These are phyloP conservation scores for Phyllosticta citriasiana DNA, from an alignment of 2,329 filamentous ascomycete genomes.

Conservation along the genomic window DNA sequence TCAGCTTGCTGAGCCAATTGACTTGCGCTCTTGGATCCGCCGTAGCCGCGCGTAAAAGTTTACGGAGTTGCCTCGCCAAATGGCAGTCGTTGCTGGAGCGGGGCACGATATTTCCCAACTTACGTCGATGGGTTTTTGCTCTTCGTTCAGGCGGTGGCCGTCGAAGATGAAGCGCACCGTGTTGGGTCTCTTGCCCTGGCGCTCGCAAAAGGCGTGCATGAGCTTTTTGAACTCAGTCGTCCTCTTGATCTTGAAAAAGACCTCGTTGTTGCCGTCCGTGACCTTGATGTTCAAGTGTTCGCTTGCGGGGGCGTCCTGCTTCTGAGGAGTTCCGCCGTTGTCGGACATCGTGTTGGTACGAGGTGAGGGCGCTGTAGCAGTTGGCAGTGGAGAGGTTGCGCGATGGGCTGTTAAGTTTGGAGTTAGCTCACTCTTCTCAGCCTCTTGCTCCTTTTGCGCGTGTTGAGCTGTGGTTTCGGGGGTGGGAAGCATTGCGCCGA, in stretches of 20 bases:
- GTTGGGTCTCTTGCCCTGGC: slow-evolving; percentile 75
- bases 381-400: neutral
- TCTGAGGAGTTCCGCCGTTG: slow-evolving; percentile 26
- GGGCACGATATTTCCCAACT: neutral
- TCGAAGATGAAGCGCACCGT: slow-evolving; percentile 95
- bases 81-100: neutral
- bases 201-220: slow-evolving; percentile 96
- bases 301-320: slow-evolving; percentile 36
- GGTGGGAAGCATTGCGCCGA: neutral
- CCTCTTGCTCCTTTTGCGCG: neutral
- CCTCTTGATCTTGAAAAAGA: slow-evolving; percentile 99
- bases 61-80: neutral
- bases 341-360: slow-evolving; percentile 32
- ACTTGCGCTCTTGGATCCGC: neutral
- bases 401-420: neutral
- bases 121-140: slow-evolving; percentile 59
- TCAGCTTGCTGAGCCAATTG: too few species aligned
- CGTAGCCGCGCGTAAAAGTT: neutral
- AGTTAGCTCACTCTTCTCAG: neutral
- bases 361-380: neutral
- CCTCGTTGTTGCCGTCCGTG: slow-evolving; percentile 98
- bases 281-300: slow-evolving; percentile 99
- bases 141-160: slow-evolving; percentile 79
- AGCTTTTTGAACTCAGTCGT: slow-evolving; percentile 93
- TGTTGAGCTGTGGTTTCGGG: neutral